Conservation (phyloP, 108 stramenopile genomes). For the Fragilariopsis cylindrus region DNA sequence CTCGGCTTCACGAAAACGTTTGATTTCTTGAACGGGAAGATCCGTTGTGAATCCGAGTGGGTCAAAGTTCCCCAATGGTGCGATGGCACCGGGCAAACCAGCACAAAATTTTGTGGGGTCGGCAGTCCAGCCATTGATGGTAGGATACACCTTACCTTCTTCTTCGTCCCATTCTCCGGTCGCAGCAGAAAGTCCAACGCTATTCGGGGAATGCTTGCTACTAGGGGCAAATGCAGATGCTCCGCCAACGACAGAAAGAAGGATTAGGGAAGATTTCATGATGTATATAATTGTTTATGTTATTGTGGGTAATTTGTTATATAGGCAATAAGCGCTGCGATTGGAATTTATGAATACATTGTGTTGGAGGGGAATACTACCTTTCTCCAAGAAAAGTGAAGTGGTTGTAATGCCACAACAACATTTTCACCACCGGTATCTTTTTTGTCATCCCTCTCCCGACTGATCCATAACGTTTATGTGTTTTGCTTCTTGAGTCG, state of each 20-base stretch:
- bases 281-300: not conserved
- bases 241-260: not conserved
- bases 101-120: conserved; percentile 41
- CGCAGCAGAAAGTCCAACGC: not conserved
- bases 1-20: conserved; percentile 83
- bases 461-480: too few relatives aligned
- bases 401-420: too few relatives aligned
- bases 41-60: conserved; percentile 69
- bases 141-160: not conserved
- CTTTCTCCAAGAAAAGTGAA: too few relatives aligned
- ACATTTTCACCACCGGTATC: too few relatives aligned
- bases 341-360: too few relatives aligned
- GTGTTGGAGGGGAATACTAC: too few relatives aligned
- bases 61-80: conserved; percentile 55
- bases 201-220: not conserved
- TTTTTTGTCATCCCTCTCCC: too few relatives aligned
- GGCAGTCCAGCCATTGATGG: conserved; percentile 58
- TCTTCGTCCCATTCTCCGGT: not conserved
- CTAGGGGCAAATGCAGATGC: not conserved
- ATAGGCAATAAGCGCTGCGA: too few relatives aligned
- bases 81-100: conserved; percentile 59
- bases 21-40: conserved; percentile 55
- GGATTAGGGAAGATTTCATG: not conserved
- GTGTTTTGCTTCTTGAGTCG: too few relatives aligned
- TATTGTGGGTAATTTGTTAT: too few relatives aligned